Evolutionary conservation across 2,329 filamentous ascomycete species (phyloP), one percentile per base, ranked within the genome.

Genomic region (Tolypocladium album): DNA sequence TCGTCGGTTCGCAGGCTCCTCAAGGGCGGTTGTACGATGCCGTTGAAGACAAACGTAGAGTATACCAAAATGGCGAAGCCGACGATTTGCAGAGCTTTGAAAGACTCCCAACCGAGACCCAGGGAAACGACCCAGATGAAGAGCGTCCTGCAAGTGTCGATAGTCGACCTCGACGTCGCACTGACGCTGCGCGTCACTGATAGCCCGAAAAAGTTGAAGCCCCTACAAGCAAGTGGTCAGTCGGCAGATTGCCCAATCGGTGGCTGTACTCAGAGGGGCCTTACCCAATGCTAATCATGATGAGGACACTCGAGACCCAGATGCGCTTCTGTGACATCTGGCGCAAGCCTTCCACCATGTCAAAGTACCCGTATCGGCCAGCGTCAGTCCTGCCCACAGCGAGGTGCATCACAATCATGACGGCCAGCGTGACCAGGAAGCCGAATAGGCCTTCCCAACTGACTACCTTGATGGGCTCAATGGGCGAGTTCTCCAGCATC

Each of bases 111-210:
- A 62, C 92, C 92, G 2, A 99, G 83, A 4, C 89, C 90, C 5
- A 99, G 83, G 22, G 91, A 96, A 17, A 96, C 90, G 36, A 99
- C 82, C 94, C 94, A 99, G 75, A 99, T 97, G 77, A 99, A 97
- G 1, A 99, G 83, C 0, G 94, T 99, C 47, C 93, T 87, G 79
- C 92, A 97, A 1, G 94, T 99, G 74, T 99, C 94, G 68, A 99
- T 97, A 39, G 93, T 97, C 39, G 91, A 96, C 62, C 94, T 86
- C 1, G 93, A 91, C 0, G 94, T 99, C 13, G 94, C 94, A 64
- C 89, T 95, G 65, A 99, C 91, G 63, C 77, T 87, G 62, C 90
- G 86, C 0, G 94, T 99, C 11, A 99, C 93, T 0, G 90, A 94
- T 12, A 99, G 83, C 9, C 94, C 94, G 74, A 99, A 99, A 79